A percentile compares a stretch with the other conserved stretches of the same genome.
Evolutionary conservation across 2,329 filamentous ascomycete species (phyloP).

Genomic region (Diatrype stigma): DNA sequence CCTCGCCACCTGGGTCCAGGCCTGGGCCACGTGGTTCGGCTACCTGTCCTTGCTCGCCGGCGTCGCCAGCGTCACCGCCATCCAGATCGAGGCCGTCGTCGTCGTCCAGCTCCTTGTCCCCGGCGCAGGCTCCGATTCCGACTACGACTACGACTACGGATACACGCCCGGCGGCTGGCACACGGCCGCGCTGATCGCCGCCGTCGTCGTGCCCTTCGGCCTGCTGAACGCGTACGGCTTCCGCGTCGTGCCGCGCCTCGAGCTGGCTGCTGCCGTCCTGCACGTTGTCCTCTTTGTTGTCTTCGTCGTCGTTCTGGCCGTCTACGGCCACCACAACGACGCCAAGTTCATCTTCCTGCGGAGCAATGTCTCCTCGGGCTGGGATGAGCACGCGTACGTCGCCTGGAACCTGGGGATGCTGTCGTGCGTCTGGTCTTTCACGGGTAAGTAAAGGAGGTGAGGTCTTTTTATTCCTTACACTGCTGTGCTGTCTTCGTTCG

Average conservation of each 20-base stretch:
- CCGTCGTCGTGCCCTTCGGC: neutral
- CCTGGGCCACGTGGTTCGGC: slow-evolving; percentile 38
- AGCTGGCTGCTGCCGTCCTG: slow-evolving; percentile 35
- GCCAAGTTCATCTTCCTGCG: slow-evolving; percentile 24
- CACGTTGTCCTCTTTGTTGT: slow-evolving; percentile 33
- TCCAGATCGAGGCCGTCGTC: slow-evolving; percentile 23
- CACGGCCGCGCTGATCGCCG: neutral
- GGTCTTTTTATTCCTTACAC: too few relatives aligned
- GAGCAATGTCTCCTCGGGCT: slow-evolving; percentile 24
- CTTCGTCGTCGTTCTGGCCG: slow-evolving; percentile 29
- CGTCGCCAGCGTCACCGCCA: slow-evolving; percentile 29
- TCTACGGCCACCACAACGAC: slow-evolving; percentile 27
- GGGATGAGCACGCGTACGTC: slow-evolving; percentile 16
- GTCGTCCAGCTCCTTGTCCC: slow-evolving; percentile 8
- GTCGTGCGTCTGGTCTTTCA: neutral
- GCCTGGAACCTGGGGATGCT: slow-evolving; percentile 32
- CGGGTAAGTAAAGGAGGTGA: too few relatives aligned
- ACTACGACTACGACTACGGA: too few relatives aligned
- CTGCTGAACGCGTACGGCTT: neutral
- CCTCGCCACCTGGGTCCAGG: slow-evolving; percentile 9
- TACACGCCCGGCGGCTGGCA: neutral
- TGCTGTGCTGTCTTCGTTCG: too few relatives aligned
- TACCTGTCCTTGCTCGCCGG: slow-evolving; percentile 32
- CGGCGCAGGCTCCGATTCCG: too few relatives aligned
- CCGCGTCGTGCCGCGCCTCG: neutral